Evolutionary conservation across 257 asterid species (phyloP), one percentile per base, ranked within the genome.

Genomic region (Oldenlandia corymbosa): DNA sequence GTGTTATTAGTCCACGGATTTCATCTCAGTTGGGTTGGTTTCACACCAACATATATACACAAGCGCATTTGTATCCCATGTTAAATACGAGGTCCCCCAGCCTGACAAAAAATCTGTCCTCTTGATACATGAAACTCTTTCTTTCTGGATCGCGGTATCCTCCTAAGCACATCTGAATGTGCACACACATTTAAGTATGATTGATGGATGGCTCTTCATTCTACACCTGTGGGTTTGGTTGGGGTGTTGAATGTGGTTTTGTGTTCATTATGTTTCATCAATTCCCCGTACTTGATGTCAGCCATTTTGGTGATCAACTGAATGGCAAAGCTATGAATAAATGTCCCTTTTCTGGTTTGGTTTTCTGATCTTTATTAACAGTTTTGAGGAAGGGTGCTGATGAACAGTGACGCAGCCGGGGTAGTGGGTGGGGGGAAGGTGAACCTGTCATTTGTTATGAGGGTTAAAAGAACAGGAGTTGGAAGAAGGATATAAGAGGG

Each of bases 31-130:
- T 36, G 34, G 23, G 49, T 58, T 37, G 64, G 64, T 62, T 68
- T 62, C 67, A 62, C 65, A 34, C 39, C 39, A 34, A 34, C 9
- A 34, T 34, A 3, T 34, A 62, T 65, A 39, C 21, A 46, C 3
- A n/a, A 62, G 10, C 37, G 60, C 70, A 73, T 73, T 62, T 73
- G 62, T 41, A 36, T 47, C 48, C 43, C 28, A 27, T 30, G 30
- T 39, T 41, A 55, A 67, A 45, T 26, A 42, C n/a, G n/a, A n/a
- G n/a, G 39, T 34, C 9, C 39, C 66, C 58, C 32, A 48, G 41
- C 28, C 70, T 34, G 64, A 11, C 56, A 66, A 54, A 45, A 10
- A 4, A 28, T 45, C 48, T 23, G 46, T 46, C 14, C 41, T 13
- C 31, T 39, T 58, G 46, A 21, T 23, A 7, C 2, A 13, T 7